Evolutionary conservation across 306 rosid species (phyloP).

Genomic region (Ammopiptanthus mongolicus): DNA sequence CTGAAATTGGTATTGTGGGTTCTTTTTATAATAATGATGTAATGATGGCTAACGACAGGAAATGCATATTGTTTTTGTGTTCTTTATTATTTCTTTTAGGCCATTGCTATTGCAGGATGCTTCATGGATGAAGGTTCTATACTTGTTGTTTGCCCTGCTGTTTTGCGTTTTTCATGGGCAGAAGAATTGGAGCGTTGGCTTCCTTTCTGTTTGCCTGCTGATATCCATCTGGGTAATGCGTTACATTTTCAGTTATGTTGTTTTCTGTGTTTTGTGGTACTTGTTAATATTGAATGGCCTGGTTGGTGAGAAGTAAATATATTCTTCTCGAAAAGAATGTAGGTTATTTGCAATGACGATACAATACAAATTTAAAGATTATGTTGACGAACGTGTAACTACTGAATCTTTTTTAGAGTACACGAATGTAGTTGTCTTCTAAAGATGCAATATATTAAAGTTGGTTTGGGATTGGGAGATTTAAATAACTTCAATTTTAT

Average conservation of each 20-base stretch:
- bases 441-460: background rate
- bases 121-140: constrained; percentile 73
- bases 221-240: constrained; percentile 74
- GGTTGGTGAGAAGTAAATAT: background rate
- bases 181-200: constrained; percentile 97
- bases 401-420: background rate
- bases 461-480: background rate
- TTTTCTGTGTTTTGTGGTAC: background rate
- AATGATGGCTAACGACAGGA: background rate
- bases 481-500: background rate
- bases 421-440: background rate
- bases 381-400: background rate
- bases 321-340: constrained; percentile 12
- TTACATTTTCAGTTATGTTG: background rate
- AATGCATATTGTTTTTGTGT: background rate
- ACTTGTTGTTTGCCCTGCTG: constrained; percentile 93
- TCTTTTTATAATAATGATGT: background rate
- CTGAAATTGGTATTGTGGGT: background rate
- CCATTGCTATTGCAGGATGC: constrained; percentile 87
- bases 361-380: background rate
- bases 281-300: background rate
- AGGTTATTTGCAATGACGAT: background rate
- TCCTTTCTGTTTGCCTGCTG: constrained; percentile 83
- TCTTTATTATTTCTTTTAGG: constrained; percentile 59
- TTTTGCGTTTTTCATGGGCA: constrained; percentile 91